Conservation (phyloP, 306 rosid genomes). For the Vicia sativa region DNA sequence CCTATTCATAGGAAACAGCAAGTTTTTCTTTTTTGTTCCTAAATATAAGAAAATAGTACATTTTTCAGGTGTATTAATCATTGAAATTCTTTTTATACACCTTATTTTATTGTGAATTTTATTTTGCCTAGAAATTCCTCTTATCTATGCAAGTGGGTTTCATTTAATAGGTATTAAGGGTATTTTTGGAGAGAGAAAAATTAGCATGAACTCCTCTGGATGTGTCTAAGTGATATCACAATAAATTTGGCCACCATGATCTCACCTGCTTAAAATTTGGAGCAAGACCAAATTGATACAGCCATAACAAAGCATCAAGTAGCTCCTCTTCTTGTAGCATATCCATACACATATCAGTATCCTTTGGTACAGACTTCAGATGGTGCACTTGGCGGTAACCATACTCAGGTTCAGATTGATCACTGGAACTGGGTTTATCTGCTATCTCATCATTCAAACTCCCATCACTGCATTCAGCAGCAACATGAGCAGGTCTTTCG, state of each 20-base stretch:
- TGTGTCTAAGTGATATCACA: not conserved
- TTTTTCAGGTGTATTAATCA: not conserved
- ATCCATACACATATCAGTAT: slow-evolving; percentile 66
- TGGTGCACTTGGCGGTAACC: slow-evolving; percentile 51
- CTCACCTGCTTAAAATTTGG: slow-evolving; percentile 93
- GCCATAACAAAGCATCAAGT: slow-evolving; percentile 76
- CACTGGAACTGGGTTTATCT: slow-evolving; percentile 91
- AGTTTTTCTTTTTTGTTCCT: not conserved
- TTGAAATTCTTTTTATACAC: not conserved
- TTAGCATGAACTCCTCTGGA: not conserved
- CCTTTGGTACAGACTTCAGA: slow-evolving; percentile 65
- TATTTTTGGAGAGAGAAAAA: not conserved
- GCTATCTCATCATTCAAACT: slow-evolving; percentile 79
- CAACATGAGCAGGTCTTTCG: slow-evolving; percentile 83
- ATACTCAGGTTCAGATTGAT: slow-evolving; percentile 81
- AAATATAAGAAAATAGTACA: not conserved
- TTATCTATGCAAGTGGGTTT: not conserved
- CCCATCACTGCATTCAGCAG: slow-evolving; percentile 81
- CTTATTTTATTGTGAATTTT: not conserved
- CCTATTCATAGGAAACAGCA: not conserved
- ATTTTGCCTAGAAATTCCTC: not conserved
- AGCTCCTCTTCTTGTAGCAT: slow-evolving; percentile 86
- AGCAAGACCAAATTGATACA: slow-evolving; percentile 89
- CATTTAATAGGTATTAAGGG: not conserved
- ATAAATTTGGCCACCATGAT: slow-evolving; percentile 23